Evolutionary conservation across 176 grass and related monocot genomes (phyloP).

Genomic region (Otatea glauca): DNA sequence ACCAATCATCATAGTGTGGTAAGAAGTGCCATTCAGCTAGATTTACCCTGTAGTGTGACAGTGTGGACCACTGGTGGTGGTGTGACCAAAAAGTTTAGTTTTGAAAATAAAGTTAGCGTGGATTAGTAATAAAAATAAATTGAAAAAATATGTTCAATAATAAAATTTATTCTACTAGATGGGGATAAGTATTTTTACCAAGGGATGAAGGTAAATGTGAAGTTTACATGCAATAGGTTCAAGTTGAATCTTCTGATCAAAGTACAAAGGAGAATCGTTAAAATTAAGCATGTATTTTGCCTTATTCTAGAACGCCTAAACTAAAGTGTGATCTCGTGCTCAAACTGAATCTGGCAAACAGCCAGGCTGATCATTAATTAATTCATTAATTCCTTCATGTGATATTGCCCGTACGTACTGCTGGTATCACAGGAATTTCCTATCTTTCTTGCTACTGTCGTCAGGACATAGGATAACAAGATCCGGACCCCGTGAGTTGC

Average conservation of each 20-base stretch:
- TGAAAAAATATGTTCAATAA: too few relatives aligned
- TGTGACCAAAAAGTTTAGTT: too few relatives aligned
- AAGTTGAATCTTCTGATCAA: background rate
- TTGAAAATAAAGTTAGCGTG: too few relatives aligned
- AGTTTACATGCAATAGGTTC: too few relatives aligned
- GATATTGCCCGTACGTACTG: background rate
- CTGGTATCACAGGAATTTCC: background rate
- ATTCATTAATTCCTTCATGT: background rate
- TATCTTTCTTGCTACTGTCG: background rate
- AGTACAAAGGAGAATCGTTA: background rate
- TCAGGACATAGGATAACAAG: background rate
- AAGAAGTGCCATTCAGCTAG: too few relatives aligned
- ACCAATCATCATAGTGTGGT: too few relatives aligned
- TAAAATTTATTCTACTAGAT: too few relatives aligned
- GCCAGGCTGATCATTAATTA: background rate
- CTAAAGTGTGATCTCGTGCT: background rate
- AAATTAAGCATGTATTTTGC: background rate
- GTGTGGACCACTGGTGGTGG: too few relatives aligned
- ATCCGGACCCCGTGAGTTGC: too few relatives aligned
- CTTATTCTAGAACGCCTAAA: background rate
- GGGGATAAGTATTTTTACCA: too few relatives aligned
- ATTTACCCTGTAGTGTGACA: too few relatives aligned
- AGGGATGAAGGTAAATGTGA: background rate
- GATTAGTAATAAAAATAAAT: too few relatives aligned
- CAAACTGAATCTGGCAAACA: background rate